Evolutionary conservation across 208 protist species (phyloP).

Genomic region (Trypanosoma grayi): DNA sequence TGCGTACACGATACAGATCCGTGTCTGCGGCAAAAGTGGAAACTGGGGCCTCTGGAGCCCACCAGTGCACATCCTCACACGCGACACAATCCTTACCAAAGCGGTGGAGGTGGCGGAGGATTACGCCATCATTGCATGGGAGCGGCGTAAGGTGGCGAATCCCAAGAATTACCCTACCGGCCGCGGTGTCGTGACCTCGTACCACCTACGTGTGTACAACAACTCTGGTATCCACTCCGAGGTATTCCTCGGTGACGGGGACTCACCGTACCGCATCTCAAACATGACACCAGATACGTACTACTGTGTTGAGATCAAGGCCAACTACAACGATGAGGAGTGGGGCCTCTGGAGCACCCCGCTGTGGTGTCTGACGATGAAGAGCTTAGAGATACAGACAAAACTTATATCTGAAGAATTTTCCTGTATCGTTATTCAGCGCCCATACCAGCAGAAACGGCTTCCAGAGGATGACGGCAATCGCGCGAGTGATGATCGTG

Average conservation of each 20-base stretch:
- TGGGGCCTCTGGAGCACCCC: slow-evolving; percentile 91
- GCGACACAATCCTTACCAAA: slow-evolving; percentile 77
- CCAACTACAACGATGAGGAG: slow-evolving; percentile 93
- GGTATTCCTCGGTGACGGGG: slow-evolving; percentile 82
- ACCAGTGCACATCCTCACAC: slow-evolving; percentile 82
- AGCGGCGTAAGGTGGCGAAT: slow-evolving; percentile 76
- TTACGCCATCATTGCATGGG: slow-evolving; percentile 85
- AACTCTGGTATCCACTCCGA: slow-evolving; percentile 63
- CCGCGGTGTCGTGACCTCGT: slow-evolving; percentile 79
- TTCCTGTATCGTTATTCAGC: slow-evolving; percentile 68
- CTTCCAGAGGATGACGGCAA: slow-evolving; percentile 90
- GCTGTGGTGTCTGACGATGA: slow-evolving; percentile 91
- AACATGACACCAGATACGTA: slow-evolving; percentile 84
- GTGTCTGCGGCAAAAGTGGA: slow-evolving; percentile 77
- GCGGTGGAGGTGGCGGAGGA: slow-evolving; percentile 90
- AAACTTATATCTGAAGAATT: slow-evolving; percentile 91
- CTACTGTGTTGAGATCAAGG: slow-evolving; percentile 91
- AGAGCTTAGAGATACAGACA: slow-evolving; percentile 77
- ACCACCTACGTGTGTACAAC: slow-evolving; percentile 91
- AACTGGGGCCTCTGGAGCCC: slow-evolving; percentile 87
- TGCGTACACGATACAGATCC: slow-evolving; percentile 88
- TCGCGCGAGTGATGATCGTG: slow-evolving; percentile 53
- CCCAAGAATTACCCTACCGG: slow-evolving; percentile 83
- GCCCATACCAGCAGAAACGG: slow-evolving; percentile 67
- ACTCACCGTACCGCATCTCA: slow-evolving; percentile 85